phyloP scores from a whole-genome alignment of 2,329 filamentous ascomycete genomes.

The Drechslerella coelobrocha region DNA sequence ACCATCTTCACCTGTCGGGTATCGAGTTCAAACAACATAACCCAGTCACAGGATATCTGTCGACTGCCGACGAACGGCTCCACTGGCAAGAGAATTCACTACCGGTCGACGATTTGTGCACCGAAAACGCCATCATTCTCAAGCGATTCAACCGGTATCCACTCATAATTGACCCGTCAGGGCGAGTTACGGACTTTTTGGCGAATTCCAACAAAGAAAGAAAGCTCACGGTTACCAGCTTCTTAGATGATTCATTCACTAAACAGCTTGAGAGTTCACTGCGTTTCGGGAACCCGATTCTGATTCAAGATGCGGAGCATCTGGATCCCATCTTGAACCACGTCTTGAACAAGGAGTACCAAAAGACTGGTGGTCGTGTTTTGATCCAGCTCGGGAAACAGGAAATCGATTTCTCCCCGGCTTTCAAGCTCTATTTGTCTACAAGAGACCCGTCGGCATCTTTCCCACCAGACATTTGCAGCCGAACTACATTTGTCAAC shows the following conservation, averaged over 20 bases:
- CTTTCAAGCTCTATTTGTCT: constrained; percentile 93
- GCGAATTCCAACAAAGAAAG: constrained; percentile 93
- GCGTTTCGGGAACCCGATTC: constrained; percentile 95
- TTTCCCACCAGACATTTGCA: constrained; percentile 96
- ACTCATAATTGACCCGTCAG: constrained; percentile 96
- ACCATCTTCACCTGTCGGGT: constrained; percentile 90
- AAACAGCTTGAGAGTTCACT: constrained; percentile 97
- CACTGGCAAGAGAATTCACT: constrained; percentile 93
- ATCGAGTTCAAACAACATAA: constrained; percentile 93
- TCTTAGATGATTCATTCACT: constrained; percentile 95
- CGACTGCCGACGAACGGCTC: constrained; percentile 91
- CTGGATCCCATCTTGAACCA: constrained; percentile 97
- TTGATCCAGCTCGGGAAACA: constrained; percentile 98
- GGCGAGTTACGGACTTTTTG: constrained; percentile 90
- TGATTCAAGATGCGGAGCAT: constrained; percentile 98
- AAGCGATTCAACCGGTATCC: constrained; percentile 98
- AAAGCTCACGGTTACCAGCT: constrained; percentile 93
- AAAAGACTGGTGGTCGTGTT: constrained; percentile 96
- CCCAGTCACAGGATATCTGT: constrained; percentile 93
- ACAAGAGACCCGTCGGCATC: constrained; percentile 94
- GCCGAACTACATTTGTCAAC: constrained; percentile 97
- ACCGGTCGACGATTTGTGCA: constrained; percentile 96
- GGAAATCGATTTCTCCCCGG: constrained; percentile 97
- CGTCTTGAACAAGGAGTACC: constrained; percentile 98
- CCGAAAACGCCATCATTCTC: constrained; percentile 95